Conservation (phyloP, 148 eudicot species). For the Diospyros kaki region DNA sequence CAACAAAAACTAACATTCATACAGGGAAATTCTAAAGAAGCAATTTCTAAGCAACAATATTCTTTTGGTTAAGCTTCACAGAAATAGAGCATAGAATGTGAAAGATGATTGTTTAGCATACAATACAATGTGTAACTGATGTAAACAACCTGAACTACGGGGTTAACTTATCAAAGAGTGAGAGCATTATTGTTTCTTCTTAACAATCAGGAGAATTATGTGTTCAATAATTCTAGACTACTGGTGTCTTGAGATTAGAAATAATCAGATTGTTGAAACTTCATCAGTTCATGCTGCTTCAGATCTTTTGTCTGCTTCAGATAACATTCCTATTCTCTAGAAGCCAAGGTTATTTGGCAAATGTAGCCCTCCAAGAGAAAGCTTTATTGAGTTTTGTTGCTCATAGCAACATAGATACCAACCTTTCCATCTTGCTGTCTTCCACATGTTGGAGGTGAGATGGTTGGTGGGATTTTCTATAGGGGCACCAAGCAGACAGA, state of each 20-base stretch:
- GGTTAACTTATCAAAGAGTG: background rate
- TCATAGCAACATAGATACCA: too few relatives aligned
- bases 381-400: too few relatives aligned
- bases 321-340: too few relatives aligned
- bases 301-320: too few relatives aligned
- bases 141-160: background rate
- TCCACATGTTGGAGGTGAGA: too few relatives aligned
- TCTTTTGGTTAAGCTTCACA: background rate
- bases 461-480: too few relatives aligned
- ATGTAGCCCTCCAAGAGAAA: too few relatives aligned
- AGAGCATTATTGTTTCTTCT: constrained; percentile 4
- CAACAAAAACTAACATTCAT: background rate
- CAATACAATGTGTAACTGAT: background rate
- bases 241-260: background rate
- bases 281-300: background rate
- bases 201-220: background rate
- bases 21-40: background rate
- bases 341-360: too few relatives aligned
- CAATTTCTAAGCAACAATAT: background rate
- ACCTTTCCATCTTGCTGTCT: too few relatives aligned
- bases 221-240: background rate
- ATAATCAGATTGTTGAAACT: constrained; percentile 2
- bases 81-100: background rate
- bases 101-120: background rate
- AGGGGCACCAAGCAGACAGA: too few relatives aligned